Evolutionary conservation across 2,329 filamentous ascomycete genomes (phyloP).

Genomic region (Fusarium globosum): DNA sequence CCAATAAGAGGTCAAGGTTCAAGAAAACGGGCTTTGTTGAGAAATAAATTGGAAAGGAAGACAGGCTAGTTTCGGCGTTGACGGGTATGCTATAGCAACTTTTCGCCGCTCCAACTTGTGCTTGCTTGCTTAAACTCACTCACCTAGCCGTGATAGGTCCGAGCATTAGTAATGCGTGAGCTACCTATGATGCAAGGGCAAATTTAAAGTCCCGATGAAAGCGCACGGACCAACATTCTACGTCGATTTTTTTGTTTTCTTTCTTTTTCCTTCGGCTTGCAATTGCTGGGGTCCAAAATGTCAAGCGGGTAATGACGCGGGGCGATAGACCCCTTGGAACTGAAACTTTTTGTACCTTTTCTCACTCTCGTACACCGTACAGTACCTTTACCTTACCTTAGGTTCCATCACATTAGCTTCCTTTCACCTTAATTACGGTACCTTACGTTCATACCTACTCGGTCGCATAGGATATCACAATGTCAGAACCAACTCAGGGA

Average conservation of each 20-base stretch:
- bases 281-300: constrained; percentile 3
- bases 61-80: constrained; percentile 17
- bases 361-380: neutral
- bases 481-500: constrained; percentile 24
- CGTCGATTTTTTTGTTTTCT: neutral
- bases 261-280: neutral
- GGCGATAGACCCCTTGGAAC: constrained; percentile 22
- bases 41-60: constrained; percentile 2
- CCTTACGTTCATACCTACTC: neutral
- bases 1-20: neutral
- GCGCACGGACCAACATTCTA: constrained; percentile 18
- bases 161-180: constrained; percentile 50
- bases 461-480: neutral
- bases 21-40: neutral
- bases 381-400: neutral
- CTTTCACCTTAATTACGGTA: neutral
- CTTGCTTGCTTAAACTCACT: constrained; percentile 15
- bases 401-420: neutral
- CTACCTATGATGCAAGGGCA: constrained; percentile 47
- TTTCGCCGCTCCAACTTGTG: constrained; percentile 43
- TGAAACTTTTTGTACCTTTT: constrained; percentile 10
- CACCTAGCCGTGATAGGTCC: constrained; percentile 39
- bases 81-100: constrained; percentile 38
- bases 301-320: constrained; percentile 34
- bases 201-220: neutral